Percentiles rank a stretch among this genome's conserved stretches.
Evolutionary conservation across 208 protist species (phyloP).

Genomic region (Tritrichomonas musculus): DNA sequence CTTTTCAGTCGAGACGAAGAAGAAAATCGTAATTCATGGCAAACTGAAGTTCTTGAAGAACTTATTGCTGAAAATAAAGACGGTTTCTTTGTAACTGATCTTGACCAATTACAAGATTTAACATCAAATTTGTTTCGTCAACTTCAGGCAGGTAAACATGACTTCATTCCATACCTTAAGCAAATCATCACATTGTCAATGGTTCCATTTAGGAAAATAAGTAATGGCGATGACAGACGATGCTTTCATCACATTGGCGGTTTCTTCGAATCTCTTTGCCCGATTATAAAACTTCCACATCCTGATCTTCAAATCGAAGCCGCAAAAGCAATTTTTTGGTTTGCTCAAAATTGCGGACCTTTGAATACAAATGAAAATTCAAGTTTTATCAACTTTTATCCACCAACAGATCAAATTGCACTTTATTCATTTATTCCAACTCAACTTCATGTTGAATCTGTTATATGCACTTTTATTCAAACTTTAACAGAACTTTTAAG

Average conservation of each 20-base stretch:
- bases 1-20: neutral
- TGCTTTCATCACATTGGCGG: neutral
- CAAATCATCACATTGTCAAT: conserved; percentile 1
- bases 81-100: conserved; percentile 26
- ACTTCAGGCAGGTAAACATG: neutral
- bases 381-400: neutral
- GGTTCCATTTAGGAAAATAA: conserved; percentile 18
- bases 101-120: conserved; percentile 9
- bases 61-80: neutral
- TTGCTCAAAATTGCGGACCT: conserved; percentile 2
- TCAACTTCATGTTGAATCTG: neutral
- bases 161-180: neutral
- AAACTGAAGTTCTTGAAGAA: conserved; percentile 12
- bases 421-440: neutral
- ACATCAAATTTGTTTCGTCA: neutral
- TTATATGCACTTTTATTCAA: neutral
- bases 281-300: neutral
- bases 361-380: neutral
- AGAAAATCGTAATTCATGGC: neutral
- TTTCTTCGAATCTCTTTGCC: neutral
- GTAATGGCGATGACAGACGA: neutral
- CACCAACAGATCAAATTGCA: neutral
- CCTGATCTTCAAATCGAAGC: neutral
- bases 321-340: neutral
- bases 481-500: neutral